phyloP scores from a whole-genome alignment of 2,329 filamentous ascomycete genomes.

The Xylaria multiplex region DNA sequence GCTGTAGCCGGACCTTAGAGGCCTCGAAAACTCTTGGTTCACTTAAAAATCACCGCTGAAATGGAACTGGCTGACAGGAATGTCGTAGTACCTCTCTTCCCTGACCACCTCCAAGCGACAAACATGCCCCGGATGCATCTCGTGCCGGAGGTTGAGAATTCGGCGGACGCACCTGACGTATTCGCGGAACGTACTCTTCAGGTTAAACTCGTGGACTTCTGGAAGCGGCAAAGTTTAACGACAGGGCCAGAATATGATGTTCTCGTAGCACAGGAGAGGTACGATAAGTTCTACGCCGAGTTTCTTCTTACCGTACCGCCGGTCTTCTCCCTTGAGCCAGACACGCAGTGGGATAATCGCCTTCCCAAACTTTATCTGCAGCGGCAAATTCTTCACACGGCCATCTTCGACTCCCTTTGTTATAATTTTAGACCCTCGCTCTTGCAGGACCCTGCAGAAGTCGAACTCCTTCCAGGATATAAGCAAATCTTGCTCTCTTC shows the following conservation, averaged over 20 bases:
- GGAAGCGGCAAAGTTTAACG: constrained; percentile 5
- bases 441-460: neutral
- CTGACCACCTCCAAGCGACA: neutral
- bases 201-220: constrained; percentile 29
- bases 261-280: constrained; percentile 24
- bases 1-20: no score
- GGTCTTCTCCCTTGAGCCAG: constrained; percentile 28
- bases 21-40: no score
- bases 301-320: constrained; percentile 31
- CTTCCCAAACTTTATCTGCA: constrained; percentile 32
- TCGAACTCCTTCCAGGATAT: constrained; percentile 26
- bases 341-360: constrained; percentile 29
- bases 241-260: constrained; percentile 22
- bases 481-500: constrained; percentile 29
- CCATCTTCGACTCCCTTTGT: constrained; percentile 37
- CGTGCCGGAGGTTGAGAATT: neutral
- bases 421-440: constrained; percentile 35
- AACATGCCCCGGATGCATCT: constrained; percentile 24
- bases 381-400: constrained; percentile 33
- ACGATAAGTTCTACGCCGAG: constrained; percentile 34
- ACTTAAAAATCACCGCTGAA: no score
- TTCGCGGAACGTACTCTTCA: constrained; percentile 36
- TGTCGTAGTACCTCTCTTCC: constrained; percentile 12
- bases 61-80: neutral
- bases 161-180: constrained; percentile 9